A percentile compares a stretch with the other conserved stretches of the same genome.
Conservation (phyloP, 371 early-diverging fungal species). For the Mucor mucedo region DNA sequence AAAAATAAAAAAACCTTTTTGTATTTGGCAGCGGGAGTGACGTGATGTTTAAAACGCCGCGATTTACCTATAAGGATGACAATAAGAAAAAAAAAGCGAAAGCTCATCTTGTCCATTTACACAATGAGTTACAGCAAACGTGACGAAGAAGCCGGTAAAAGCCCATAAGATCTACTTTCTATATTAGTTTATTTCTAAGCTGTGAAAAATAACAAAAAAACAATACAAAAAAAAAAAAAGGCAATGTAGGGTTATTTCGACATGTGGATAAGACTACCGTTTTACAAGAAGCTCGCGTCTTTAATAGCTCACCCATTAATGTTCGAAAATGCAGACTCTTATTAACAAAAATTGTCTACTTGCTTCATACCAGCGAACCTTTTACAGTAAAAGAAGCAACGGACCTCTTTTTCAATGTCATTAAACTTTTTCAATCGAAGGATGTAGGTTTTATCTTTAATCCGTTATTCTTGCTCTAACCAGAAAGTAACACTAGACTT, state of each 20-base stretch:
- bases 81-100: background rate
- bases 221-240: slow-evolving; percentile 12
- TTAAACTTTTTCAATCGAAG: slow-evolving; percentile 95
- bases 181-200: too few relatives aligned
- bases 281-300: slow-evolving; percentile 95
- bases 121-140: background rate
- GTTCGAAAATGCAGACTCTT: slow-evolving; percentile 91
- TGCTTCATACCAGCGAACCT: slow-evolving; percentile 88
- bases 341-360: slow-evolving; percentile 92
- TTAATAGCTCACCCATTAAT: slow-evolving; percentile 96
- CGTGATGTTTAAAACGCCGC: background rate
- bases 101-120: too few relatives aligned
- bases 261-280: slow-evolving; percentile 92
- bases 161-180: too few relatives aligned
- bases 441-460: slow-evolving; percentile 70
- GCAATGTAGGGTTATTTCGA: slow-evolving; percentile 56
- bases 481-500: slow-evolving; percentile 56
- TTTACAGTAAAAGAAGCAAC: slow-evolving; percentile 94
- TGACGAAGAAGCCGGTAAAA: background rate
- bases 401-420: slow-evolving; percentile 95
- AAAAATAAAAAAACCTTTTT: background rate
- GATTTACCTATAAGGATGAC: background rate
- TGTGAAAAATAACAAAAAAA: background rate
- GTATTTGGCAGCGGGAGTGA: background rate
- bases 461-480: background rate